Evolutionary conservation across 2,329 filamentous ascomycete genomes (phyloP), one percentile per base, ranked within the genome.

Genomic region (Arthrobotrys megalospora): DNA sequence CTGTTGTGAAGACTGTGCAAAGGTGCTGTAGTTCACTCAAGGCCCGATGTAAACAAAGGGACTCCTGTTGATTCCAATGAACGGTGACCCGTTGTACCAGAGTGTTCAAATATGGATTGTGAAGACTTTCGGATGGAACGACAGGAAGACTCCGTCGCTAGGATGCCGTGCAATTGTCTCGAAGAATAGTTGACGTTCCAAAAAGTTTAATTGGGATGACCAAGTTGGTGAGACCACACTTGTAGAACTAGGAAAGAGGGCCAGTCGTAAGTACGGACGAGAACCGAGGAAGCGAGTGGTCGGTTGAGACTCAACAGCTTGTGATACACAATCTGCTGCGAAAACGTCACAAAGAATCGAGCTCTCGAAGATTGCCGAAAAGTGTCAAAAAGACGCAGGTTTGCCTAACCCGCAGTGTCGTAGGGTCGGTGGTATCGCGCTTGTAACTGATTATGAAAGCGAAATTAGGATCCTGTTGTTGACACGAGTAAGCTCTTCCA

Each of bases 201-300:
- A 52, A 72, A 68, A 72, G 67, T 58, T 72, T 66, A 72, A 78
- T 68, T 62, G 67, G 75, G 60, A 65, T 68, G 75, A 71, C 75
- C 50, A 72, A 55, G 34, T 78, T 78, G 52, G 75, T 78, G 67
- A 78, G 75, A 78, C 75, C 75, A 78, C 75, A 78, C 67, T 67
- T 72, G 75, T 78, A 78, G 60, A 47, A 78, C 75, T 71, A 66
- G 50, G 60, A 43, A 34, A 62, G 43, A 36, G 41, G 28, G 53
- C 50, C 38, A 21, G 67, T 63, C 63, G 60, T 66, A 43, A 63
- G 43, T 68, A 62, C 19, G 32, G 53, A 47, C 41, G 36, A 28
- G 75, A 78, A 72, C 75, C 75, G 75, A 78, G 75, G 75, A 72
- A 78, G 67, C 75, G 67, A 78, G 53, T 67, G 75, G 67, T 72